A percentile compares a stretch with the other conserved stretches of the same genome.
Evolutionary conservation across 805 yeast genomes (phyloP).

Genomic region (Candida germanica): DNA sequence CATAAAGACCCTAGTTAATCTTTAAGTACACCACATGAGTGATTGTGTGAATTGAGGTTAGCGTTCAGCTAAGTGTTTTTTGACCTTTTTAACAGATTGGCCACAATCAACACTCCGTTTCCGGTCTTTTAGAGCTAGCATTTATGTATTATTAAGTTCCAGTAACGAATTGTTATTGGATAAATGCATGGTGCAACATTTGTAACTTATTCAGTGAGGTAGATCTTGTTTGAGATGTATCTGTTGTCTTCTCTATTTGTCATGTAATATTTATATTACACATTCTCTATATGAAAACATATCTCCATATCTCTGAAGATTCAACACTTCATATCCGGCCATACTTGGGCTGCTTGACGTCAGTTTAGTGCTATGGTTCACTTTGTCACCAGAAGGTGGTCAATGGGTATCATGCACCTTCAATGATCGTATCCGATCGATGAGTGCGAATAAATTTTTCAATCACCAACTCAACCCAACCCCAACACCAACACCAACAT

Average conservation of each 20-base stretch:
- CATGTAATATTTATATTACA: too few relatives aligned
- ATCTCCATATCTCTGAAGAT: too few relatives aligned
- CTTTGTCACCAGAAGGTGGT: neutral
- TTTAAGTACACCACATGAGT: conserved; percentile 42
- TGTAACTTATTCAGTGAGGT: too few relatives aligned
- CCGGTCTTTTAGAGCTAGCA: conserved; percentile 66
- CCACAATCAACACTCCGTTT: conserved; percentile 72
- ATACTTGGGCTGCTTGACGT: too few relatives aligned
- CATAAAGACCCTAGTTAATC: conserved; percentile 41
- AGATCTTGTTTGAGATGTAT: too few relatives aligned
- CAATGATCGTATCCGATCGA: too few relatives aligned
- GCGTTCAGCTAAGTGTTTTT: conserved; percentile 60
- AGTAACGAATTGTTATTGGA: conserved; percentile 32
- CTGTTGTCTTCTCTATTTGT: too few relatives aligned
- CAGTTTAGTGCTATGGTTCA: too few relatives aligned
- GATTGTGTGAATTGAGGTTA: conserved; percentile 40
- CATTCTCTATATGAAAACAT: too few relatives aligned
- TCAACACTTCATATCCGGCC: too few relatives aligned
- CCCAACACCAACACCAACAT: conserved; percentile 16
- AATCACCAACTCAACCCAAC: neutral
- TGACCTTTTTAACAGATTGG: conserved; percentile 75
- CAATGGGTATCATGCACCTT: neutral
- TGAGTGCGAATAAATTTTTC: conserved; percentile 6
- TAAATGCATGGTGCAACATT: conserved; percentile 56
- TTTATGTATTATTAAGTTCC: conserved; percentile 30